Conservation (phyloP, 164 flowering plant species). For the Magnolia sinica region DNA sequence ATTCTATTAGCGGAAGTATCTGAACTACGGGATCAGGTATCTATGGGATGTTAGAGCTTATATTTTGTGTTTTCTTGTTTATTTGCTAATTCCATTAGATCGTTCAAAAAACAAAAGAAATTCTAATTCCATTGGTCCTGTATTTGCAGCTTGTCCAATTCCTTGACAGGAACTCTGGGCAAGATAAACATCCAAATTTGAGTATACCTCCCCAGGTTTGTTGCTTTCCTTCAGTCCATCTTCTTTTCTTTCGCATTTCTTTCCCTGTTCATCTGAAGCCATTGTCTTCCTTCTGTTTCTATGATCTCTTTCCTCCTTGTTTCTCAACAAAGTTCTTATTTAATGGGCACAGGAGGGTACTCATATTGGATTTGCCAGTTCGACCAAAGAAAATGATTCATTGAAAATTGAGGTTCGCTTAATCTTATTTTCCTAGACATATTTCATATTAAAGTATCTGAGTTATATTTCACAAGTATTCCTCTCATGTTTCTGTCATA, state of each 20-base stretch:
- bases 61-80: background rate
- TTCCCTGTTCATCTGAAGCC: background rate
- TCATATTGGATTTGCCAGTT: background rate
- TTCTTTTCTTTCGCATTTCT: conserved; percentile 1
- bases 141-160: conserved; percentile 53
- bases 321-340: conserved; percentile 1
- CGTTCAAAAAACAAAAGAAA: background rate
- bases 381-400: conserved; percentile 33
- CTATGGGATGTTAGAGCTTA: conserved; percentile 3
- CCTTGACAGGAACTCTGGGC: conserved; percentile 43
- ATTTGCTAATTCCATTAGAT: background rate
- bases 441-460: background rate
- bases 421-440: background rate
- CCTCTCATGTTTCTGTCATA: background rate
- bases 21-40: conserved; percentile 71
- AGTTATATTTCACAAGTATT: background rate
- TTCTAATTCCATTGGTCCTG: background rate
- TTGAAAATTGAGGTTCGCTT: conserved; percentile 52
- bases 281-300: background rate
- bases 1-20: conserved; percentile 69
- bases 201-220: conserved; percentile 38
- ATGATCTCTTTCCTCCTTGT: background rate
- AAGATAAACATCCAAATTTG: conserved; percentile 22
- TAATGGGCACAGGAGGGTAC: conserved; percentile 35
- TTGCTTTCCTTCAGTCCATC: background rate